Evolutionary conservation across 1,284 basidiomycete species (phyloP), one percentile per base, ranked within the genome.

Genomic region (Farysia itapuensis): DNA sequence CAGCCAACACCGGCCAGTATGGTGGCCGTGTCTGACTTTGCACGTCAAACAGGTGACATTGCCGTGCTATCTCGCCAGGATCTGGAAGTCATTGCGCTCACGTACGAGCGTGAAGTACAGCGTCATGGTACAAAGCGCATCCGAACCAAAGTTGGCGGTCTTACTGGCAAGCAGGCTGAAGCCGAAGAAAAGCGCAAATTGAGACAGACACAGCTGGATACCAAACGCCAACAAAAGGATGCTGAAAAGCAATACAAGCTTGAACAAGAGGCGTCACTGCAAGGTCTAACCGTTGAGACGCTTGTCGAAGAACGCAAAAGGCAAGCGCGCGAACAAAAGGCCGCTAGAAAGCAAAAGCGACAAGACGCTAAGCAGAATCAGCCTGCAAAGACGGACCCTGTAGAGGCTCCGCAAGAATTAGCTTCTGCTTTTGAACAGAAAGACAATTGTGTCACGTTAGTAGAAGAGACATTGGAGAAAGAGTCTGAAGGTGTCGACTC

Each of bases 11-110:
- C 72, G 5, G 64, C 71, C 28, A 70, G 70, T 21, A 49, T 73
- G 53, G 40, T 49, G 25, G 31, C 66, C 90, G 95, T 94, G 8
- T 88, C 89, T 39, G 86, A 88, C 56, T 89, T 87, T 78, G 90
- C 95, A 4, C 93, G 90, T 81, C 90, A 90, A 81, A 96, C 94
- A 0, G 95, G 95, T 78, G 95, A 98, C 79, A 94, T 91, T 74
- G 82, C 89, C 25, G 94, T 94, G 34, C 82, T 99, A 23, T 96
- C 92, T 8, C 83, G 86, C 70, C 84, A 93, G 14, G 95, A 99
- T 84, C 78, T 98, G 46, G 86, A 88, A 60, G 86, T 98, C 29
- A 80, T 98, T 34, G 95, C 95, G 0, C 80, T 98, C 64, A 90
- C 92, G 0, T 87, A 89, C 74, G 84, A 86, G 34, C 79, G 93